Conservation (phyloP, 2,329 filamentous ascomycete species). For the Scedosporium boydii region DNA sequence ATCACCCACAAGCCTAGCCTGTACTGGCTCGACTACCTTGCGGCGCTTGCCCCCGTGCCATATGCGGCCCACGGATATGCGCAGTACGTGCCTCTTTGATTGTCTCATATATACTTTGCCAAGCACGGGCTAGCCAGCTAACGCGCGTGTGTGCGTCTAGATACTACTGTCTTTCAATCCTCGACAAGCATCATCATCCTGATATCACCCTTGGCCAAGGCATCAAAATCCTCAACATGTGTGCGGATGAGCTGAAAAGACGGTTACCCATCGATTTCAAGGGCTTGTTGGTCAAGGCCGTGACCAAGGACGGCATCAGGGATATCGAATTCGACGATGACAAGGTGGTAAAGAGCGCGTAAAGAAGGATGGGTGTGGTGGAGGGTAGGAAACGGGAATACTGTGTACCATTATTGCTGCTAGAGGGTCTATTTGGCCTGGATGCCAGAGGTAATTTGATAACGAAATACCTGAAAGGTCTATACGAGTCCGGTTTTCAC, state of each 20-base stretch:
- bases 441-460: not conserved
- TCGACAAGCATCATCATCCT: constrained; percentile 97
- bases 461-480: not conserved
- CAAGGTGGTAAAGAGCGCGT: constrained; percentile 56
- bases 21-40: constrained; percentile 97
- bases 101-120: not conserved
- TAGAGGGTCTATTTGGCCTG: not conserved
- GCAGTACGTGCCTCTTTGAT: constrained; percentile 52
- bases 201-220: constrained; percentile 85
- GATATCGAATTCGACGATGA: constrained; percentile 82
- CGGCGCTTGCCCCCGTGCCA: constrained; percentile 75
- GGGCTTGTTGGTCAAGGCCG: constrained; percentile 86
- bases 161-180: constrained; percentile 95
- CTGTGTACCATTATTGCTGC: constrained; percentile 26
- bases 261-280: constrained; percentile 98
- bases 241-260: constrained; percentile 93
- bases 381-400: not conserved
- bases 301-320: constrained; percentile 86
- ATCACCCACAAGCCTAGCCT: constrained; percentile 85
- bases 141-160: constrained; percentile 26
- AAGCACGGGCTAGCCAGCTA: not conserved
- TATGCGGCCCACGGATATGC: constrained; percentile 98
- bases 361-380: constrained; percentile 16
- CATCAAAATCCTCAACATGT: constrained; percentile 86
- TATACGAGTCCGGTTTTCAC: not conserved